Conservation (phyloP, 1,139 yeast genomes). For the Taphrina pruni region DNA sequence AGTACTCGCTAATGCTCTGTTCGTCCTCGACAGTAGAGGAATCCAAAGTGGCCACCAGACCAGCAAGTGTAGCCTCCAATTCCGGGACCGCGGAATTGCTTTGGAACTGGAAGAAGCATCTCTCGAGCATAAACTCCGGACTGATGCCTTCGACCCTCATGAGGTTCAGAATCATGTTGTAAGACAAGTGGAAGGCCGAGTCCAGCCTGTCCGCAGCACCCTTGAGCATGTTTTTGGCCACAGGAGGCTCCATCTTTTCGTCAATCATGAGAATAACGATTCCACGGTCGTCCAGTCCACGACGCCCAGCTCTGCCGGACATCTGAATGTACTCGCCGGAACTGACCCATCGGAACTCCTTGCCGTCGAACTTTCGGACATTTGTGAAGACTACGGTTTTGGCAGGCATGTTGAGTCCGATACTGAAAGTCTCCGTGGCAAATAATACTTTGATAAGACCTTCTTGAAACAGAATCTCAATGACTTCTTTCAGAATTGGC, state of each 20-base stretch:
- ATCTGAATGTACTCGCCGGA: slow-evolving; percentile 99
- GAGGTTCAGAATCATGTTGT: slow-evolving; percentile 93
- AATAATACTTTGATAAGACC: slow-evolving; percentile 91
- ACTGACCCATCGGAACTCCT: slow-evolving; percentile 95
- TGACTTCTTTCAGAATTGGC: slow-evolving; percentile 94
- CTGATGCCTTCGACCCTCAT: slow-evolving; percentile 98
- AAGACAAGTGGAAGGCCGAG: slow-evolving; percentile 95
- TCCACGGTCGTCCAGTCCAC: slow-evolving; percentile 99
- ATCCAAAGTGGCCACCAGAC: slow-evolving; percentile 60
- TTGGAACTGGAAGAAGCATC: slow-evolving; percentile 94
- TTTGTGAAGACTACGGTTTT: slow-evolving; percentile 97
- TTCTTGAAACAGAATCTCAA: slow-evolving; percentile 95
- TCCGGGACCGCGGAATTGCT: slow-evolving; percentile 87
- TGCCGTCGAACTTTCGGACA: slow-evolving; percentile 98
- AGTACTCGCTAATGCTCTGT: slow-evolving; percentile 74
- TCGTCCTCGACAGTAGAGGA: slow-evolving; percentile 72
- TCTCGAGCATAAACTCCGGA: slow-evolving; percentile 94
- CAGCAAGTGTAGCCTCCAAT: slow-evolving; percentile 68
- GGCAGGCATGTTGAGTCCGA: slow-evolving; percentile 98
- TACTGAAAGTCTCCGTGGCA: slow-evolving; percentile 98
- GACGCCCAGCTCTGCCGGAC: slow-evolving; percentile 99
- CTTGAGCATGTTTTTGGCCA: slow-evolving; percentile 98
- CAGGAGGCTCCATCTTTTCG: slow-evolving; percentile 98
- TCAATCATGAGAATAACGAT: slow-evolving; percentile 99
- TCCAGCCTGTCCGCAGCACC: slow-evolving; percentile 97